These are phyloP conservation scores for Plasmodium ovale DNA, from an alignment of 169 alveolate genomes.

Conservation along the genomic window DNA sequence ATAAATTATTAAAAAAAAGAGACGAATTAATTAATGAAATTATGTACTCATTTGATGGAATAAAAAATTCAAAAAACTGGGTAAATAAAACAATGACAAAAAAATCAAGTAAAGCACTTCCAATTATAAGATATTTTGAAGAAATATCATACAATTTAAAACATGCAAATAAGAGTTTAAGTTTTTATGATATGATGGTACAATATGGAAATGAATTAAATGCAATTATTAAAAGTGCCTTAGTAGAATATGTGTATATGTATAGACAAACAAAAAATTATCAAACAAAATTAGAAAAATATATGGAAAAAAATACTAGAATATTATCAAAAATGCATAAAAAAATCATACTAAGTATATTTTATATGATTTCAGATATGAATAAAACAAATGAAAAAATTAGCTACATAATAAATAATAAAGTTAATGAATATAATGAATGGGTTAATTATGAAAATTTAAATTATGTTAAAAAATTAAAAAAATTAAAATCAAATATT, in stretches of 20 bases:
- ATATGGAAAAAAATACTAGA: constrained; percentile 57
- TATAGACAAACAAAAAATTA: constrained; percentile 35
- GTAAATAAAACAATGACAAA: constrained; percentile 7
- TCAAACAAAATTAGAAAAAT: constrained; percentile 39
- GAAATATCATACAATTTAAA: constrained; percentile 27
- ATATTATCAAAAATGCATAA: constrained; percentile 70
- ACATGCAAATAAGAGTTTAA: constrained; percentile 25
- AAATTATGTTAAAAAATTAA: constrained; percentile 21
- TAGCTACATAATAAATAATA: constrained; percentile 35
- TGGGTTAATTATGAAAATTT: constrained; percentile 49
- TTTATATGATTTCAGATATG: constrained; percentile 71
- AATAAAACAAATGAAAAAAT: constrained; percentile 68
- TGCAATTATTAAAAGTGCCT: constrained; percentile 21
- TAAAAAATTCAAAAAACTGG: constrained; percentile 24
- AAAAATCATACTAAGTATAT: constrained; percentile 51
- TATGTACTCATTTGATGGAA: constrained; percentile 9
- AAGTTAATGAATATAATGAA: constrained; percentile 47
- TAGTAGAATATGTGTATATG: constrained; percentile 53
- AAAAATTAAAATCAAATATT: constrained; percentile 26
- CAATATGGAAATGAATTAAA: constrained; percentile 69
- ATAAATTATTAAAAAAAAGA: constrained; percentile 24
- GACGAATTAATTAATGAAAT: constrained; percentile 43
- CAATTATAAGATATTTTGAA: constrained; percentile 53
- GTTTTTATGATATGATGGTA: constrained; percentile 46
- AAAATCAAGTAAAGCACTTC: constrained; percentile 8